Percentiles rank a stretch among this genome's conserved stretches.
Conservation (phyloP, 2,329 filamentous ascomycete species). For the Exophiala sideris region DNA sequence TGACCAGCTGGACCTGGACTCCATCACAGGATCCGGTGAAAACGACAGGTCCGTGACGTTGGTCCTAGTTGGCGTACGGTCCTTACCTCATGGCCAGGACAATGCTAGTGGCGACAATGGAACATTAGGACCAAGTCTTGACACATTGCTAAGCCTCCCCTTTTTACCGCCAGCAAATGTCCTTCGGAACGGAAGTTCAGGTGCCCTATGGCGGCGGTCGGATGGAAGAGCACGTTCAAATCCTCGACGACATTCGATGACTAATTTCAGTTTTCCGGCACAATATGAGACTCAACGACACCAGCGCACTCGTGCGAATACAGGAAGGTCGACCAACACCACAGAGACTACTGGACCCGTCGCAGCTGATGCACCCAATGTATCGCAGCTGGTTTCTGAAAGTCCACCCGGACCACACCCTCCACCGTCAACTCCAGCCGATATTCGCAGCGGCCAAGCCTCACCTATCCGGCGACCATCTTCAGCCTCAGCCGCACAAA, state of each 20-base stretch:
- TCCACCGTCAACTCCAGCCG: constrained; percentile 62
- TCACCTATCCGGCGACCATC: constrained; percentile 48
- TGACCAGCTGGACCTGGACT: constrained; percentile 41
- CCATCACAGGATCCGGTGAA: constrained; percentile 39
- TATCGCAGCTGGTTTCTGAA: constrained; percentile 46
- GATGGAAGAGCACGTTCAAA: constrained; percentile 55
- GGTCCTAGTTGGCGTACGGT: constrained; percentile 67
- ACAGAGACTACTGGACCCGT: constrained; percentile 8
- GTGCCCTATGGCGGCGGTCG: constrained; percentile 51
- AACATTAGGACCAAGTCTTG: constrained; percentile 38
- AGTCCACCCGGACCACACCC: constrained; percentile 58
- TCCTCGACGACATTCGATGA: constrained; percentile 53
- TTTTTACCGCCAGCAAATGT: constrained; percentile 43
- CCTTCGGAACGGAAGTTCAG: constrained; percentile 44
- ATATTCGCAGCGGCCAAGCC: constrained; percentile 53
- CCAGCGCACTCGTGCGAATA: constrained; percentile 37
- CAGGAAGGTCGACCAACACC: constrained; percentile 13
- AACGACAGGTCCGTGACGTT: constrained; percentile 63
- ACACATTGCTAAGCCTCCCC: constrained; percentile 46
- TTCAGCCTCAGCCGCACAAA: constrained; percentile 44
- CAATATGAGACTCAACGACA: constrained; percentile 54
- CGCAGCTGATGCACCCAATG: constrained; percentile 7
- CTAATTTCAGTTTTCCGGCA: constrained; percentile 48
- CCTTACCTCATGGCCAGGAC: constrained; percentile 54
- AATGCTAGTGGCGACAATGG: constrained; percentile 38